Percentiles rank a stretch among this genome's conserved stretches.
phyloP scores from a whole-genome alignment of 495 filamentous ascomycete species.

The Bombardia bombarda region DNA sequence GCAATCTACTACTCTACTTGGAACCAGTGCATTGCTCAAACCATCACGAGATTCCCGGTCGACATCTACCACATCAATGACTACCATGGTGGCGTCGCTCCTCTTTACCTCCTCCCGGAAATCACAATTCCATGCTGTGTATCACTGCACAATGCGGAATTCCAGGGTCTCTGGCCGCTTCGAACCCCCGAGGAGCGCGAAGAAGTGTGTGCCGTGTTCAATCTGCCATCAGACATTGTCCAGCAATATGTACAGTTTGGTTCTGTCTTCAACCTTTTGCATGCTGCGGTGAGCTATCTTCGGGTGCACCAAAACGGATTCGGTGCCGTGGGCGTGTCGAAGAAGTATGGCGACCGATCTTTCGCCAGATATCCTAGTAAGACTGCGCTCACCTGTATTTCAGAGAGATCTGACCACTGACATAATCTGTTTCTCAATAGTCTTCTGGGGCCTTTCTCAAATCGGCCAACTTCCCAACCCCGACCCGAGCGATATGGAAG shows the following conservation, averaged over 20 bases:
- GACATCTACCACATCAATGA: constrained; percentile 76
- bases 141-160: constrained; percentile 50
- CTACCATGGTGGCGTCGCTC: constrained; percentile 65
- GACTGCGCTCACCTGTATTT: too few relatives aligned
- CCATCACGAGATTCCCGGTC: constrained; percentile 49
- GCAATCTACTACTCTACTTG: constrained; percentile 68
- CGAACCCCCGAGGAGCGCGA: constrained; percentile 52
- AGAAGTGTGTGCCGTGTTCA: constrained; percentile 63
- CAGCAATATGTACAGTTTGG: constrained; percentile 56
- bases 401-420: too few relatives aligned
- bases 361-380: constrained; percentile 60
- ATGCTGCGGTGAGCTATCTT: constrained; percentile 62
- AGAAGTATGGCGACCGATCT: constrained; percentile 65
- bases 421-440: too few relatives aligned
- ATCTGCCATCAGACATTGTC: constrained; percentile 40
- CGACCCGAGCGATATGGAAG: constrained; percentile 63
- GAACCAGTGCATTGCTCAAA: constrained; percentile 61
- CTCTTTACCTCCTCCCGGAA: constrained; percentile 55
- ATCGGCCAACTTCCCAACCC: constrained; percentile 66
- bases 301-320: constrained; percentile 66
- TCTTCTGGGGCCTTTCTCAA: constrained; percentile 67
- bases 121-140: constrained; percentile 51
- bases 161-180: constrained; percentile 68
- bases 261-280: constrained; percentile 61
- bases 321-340: constrained; percentile 64